Base-by-base conservation (phyloP, 2,329 filamentous ascomycete species). In the Bimuria novae-zelandiae region DNA sequence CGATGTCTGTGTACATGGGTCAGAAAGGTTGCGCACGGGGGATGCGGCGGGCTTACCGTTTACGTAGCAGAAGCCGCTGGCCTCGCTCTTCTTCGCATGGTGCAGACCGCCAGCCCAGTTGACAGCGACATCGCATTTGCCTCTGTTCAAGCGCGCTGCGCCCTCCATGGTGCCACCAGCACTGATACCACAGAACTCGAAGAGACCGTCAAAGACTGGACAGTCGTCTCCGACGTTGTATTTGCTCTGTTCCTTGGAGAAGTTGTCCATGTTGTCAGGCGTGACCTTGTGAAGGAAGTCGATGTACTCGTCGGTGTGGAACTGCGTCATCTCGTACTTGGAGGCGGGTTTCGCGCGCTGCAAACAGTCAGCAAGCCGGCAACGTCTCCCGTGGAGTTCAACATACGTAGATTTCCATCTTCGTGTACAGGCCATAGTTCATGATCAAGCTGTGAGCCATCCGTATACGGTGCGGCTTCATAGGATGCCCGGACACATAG, bases 231-330 rank as follows among this genome's bases (percentile, higher is more conserved):
- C 85, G 51, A 88, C 85, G 55, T 88, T 88, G 75, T 87, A 80
- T 76, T 80, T 85, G 84, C 90, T 88, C 73, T 97, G 92, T 73
- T 99, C 94, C 65, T 92, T 89, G 63, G 88, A 84, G 70, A 91
- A 97, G 60, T 84, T 84, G 64, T 99, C 95, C 90, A 97, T 97
- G 72, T 99, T 99, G 78, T 99, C 94, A 1, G 94, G 95, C 0
- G 94, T 97, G 50, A 99, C 94, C 66, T 95, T 96, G 57, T 84
- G 84, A 37, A 89, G 77, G 68, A 89, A 89, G 51, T 89, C 86
- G 68, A 89, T 85, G 70, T 89, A 89, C 61, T 89, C 86, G 71
- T 88, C 86, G 7, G 86, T 88, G 71, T 89, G 86, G 70, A 88
- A 89, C 69, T 88, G 86, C 56, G 85, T 87, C 85, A 89, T 88